Percentiles rank a stretch among this genome's conserved stretches.
phyloP scores from a whole-genome alignment of 768 basidiomycete genomes.

The Pleurotus giganteus region DNA sequence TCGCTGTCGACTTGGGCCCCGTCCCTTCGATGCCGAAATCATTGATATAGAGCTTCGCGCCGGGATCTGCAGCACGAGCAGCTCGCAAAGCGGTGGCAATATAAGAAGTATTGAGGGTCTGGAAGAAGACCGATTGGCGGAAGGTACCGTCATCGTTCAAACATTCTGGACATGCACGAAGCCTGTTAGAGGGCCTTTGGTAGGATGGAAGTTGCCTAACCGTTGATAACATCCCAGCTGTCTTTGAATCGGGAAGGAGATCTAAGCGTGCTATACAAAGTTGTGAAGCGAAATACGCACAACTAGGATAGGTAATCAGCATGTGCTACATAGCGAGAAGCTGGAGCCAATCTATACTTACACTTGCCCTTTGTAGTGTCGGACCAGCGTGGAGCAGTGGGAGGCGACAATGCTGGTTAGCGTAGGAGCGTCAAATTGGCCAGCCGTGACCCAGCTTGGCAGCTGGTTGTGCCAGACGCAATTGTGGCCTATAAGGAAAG shows the following conservation, averaged over 20 bases:
- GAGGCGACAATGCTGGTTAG: constrained; percentile 43
- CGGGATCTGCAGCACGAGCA: constrained; percentile 25
- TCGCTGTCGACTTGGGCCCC: constrained; percentile 39
- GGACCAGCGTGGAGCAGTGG: constrained; percentile 49
- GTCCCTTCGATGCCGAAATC: constrained; percentile 18
- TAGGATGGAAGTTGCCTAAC: neutral
- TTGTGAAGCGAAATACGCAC: neutral
- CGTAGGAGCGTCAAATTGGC: constrained; percentile 38
- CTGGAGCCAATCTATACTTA: constrained; percentile 20
- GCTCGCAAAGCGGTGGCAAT: constrained; percentile 40
- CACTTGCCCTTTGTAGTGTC: constrained; percentile 53
- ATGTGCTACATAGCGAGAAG: neutral
- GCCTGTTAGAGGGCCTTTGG: neutral
- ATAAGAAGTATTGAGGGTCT: constrained; percentile 34
- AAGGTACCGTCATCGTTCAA: constrained; percentile 49
- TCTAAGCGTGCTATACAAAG: neutral
- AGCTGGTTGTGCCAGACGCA: constrained; percentile 55
- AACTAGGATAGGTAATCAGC: neutral
- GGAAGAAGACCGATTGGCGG: constrained; percentile 42
- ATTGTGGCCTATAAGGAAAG: constrained; percentile 36
- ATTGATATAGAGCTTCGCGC: constrained; percentile 14
- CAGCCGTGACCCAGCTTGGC: constrained; percentile 46
- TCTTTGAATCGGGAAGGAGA: constrained; percentile 18
- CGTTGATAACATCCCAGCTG: constrained; percentile 45
- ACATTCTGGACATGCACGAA: constrained; percentile 25